Evolutionary conservation across 352 stramenopile genomes (phyloP), one percentile per base, ranked within the genome.

Genomic region (Pythium periplocum): DNA sequence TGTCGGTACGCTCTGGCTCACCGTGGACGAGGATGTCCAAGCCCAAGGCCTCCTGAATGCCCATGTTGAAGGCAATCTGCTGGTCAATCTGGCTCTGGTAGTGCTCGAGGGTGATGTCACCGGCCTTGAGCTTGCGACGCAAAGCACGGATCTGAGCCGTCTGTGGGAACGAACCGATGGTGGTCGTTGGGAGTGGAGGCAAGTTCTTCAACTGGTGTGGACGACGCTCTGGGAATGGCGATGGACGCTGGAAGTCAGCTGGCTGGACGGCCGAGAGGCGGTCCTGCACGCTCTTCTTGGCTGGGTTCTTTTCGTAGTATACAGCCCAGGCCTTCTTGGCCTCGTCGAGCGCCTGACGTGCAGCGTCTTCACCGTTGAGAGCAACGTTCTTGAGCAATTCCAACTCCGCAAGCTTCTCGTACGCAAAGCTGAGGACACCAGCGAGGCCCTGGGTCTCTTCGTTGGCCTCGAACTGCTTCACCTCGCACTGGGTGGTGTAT

Each of bases 131-230:
- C 48, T 86, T 63, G 31, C 51, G 59, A 37, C 83, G 69, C 7
- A 85, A 57, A n/a, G 57, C 61, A 35, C 83, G 76, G 62, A 98
- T 96, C 51, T 90, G 79, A 41, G 78, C 46, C 4, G 92, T 98
- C 75, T 98, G 91, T n/a, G 91, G 91, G 68, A 98, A 97, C 51
- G 87, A 97, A 17, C 91, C 91, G 57, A 98, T 97, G 6, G 86
- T 96, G n/a, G 91, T 98, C 8, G 91, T 98, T 8, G 91, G 90
- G 35, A 97, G 66, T 47, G 95, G 55, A 6, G 88, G 87, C 37
- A 87, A 59, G 4, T 65, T 69, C 57, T 88, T 69, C 6, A 83
- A 66, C 69, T 96, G 87, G 46, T 61, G 64, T 10, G 71, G 75
- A 35, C 86, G 78, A 47, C 91, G 86, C 57, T 86, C 72, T 3